Conservation (phyloP, 306 rosid species). For the Lotus japonicus region DNA sequence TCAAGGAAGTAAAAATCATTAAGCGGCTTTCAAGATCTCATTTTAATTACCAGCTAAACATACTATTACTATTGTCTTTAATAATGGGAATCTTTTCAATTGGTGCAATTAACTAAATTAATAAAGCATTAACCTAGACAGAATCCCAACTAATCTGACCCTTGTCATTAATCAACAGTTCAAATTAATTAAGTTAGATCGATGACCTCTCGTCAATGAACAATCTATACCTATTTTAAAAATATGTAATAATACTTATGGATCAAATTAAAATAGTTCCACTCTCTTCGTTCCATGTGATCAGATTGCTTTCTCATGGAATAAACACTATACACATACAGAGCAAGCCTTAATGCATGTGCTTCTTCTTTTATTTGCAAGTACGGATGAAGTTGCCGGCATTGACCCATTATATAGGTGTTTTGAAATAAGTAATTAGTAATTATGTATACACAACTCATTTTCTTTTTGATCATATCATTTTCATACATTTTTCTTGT, state of each 20-base stretch:
- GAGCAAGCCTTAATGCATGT: not conserved
- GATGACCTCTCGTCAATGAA: not conserved
- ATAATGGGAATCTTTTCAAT: slow-evolving; percentile 12
- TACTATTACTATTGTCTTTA: too few relatives aligned
- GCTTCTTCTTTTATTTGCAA: not conserved
- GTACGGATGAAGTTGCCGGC: too few relatives aligned
- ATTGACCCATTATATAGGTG: too few relatives aligned
- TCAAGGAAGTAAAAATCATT: not conserved
- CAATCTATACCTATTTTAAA: not conserved
- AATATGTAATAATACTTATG: not conserved
- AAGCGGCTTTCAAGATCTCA: slow-evolving; percentile 5
- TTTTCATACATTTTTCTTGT: too few relatives aligned
- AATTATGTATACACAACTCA: too few relatives aligned
- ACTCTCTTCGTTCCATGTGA: not conserved
- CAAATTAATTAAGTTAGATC: too few relatives aligned
- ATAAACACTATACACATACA: too few relatives aligned
- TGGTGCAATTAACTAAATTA: not conserved
- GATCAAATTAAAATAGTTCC: not conserved
- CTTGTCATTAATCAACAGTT: slow-evolving; percentile 20
- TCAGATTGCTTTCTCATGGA: not conserved
- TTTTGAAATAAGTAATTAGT: too few relatives aligned
- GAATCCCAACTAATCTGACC: slow-evolving; percentile 28
- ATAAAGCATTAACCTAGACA: not conserved
- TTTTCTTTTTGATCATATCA: too few relatives aligned
- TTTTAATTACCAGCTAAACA: slow-evolving; percentile 1